Percentiles rank a stretch among this genome's conserved stretches.
phyloP scores from a whole-genome alignment of 2,329 filamentous ascomycete genomes.

The Penicillium sp. region DNA sequence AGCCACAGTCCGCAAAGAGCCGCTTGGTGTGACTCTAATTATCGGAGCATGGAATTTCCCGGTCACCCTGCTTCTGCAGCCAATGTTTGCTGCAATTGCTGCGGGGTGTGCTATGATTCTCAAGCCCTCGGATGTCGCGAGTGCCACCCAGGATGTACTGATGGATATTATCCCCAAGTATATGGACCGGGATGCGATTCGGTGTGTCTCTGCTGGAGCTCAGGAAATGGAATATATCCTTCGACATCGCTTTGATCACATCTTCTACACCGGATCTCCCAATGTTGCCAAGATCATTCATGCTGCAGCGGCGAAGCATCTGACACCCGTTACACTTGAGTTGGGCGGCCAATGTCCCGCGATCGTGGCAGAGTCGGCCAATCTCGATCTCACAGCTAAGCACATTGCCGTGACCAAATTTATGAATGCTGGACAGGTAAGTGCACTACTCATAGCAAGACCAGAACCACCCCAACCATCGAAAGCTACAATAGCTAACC shows the following conservation, averaged over 20 bases:
- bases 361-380: conserved; percentile 42
- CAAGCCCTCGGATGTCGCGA: conserved; percentile 46
- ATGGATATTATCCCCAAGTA: conserved; percentile 42
- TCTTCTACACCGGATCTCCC: conserved; percentile 48
- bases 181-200: conserved; percentile 41
- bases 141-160: conserved; percentile 37
- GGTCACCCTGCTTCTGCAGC: conserved; percentile 38
- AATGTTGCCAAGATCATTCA: conserved; percentile 40
- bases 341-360: conserved; percentile 48
- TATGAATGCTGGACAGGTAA: conserved; percentile 42
- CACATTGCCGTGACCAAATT: conserved; percentile 45
- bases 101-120: conserved; percentile 44
- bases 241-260: conserved; percentile 42
- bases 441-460: neutral
- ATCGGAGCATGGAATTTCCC: conserved; percentile 50
- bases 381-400: conserved; percentile 45
- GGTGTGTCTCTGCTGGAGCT: conserved; percentile 37
- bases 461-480: neutral
- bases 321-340: conserved; percentile 47
- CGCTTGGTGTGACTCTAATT: conserved; percentile 45
- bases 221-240: conserved; percentile 40
- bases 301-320: conserved; percentile 43
- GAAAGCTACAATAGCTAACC: neutral
- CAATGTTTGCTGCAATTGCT: conserved; percentile 44
- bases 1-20: conserved; percentile 42